Conservation (phyloP, 306 rosid genomes). For the Ormosia semicastrata region DNA sequence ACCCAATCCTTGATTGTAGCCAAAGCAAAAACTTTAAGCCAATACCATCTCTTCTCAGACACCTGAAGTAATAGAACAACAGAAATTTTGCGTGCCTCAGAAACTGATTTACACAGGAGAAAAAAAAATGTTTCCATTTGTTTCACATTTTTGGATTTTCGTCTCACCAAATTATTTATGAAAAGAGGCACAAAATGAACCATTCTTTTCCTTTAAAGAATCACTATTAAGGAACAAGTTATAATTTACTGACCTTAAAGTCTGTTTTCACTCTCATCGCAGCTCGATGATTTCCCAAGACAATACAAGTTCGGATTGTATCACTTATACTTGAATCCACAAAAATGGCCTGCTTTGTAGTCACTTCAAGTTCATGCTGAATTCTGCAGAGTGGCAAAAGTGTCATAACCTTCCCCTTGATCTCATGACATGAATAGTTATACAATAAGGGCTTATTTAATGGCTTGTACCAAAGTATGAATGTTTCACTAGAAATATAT, state of each 20-base stretch:
- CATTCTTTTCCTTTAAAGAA: constrained; percentile 8
- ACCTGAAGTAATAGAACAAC: constrained; percentile 52
- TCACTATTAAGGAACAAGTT: background rate
- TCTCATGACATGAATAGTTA: constrained; percentile 9
- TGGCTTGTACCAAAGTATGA: background rate
- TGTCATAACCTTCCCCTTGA: constrained; percentile 12
- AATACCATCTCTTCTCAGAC: constrained; percentile 99
- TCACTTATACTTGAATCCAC: constrained; percentile 97
- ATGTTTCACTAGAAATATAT: background rate
- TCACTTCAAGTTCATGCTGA: constrained; percentile 87
- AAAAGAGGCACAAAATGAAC: constrained; percentile 18
- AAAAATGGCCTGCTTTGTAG: constrained; percentile 95
- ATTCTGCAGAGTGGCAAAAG: constrained; percentile 52
- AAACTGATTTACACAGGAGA: constrained; percentile 11
- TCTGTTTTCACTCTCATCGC: constrained; percentile 89
- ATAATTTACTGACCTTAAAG: constrained; percentile 71
- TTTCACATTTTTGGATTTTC: background rate
- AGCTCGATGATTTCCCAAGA: constrained; percentile 94
- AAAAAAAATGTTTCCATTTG: background rate
- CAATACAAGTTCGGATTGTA: constrained; percentile 96
- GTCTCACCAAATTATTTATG: background rate
- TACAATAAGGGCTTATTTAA: constrained; percentile 6
- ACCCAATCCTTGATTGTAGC: constrained; percentile 95
- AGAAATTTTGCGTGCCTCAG: constrained; percentile 16
- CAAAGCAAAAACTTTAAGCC: constrained; percentile 97